Percentiles rank a stretch among this genome's conserved stretches.
Conservation (phyloP, 495 filamentous ascomycete species). For the Trichoderma gamsii region DNA sequence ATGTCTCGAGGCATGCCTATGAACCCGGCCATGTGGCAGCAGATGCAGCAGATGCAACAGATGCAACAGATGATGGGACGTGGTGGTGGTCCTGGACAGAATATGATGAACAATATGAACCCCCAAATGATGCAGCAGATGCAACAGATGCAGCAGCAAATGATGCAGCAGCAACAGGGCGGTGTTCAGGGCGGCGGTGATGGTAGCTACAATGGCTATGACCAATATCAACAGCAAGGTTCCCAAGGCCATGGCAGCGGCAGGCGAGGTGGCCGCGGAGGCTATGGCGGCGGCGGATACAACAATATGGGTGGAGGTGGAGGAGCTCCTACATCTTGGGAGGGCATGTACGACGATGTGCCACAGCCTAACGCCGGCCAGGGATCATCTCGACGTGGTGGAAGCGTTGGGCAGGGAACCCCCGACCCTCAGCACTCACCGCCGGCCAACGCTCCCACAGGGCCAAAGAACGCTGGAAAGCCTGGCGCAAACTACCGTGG, state of each 20-base stretch:
- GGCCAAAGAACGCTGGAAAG: slow-evolving; percentile 90
- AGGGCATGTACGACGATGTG: slow-evolving; percentile 99
- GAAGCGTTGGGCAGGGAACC: slow-evolving; percentile 46
- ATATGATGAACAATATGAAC: slow-evolving; percentile 59
- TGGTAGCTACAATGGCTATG: slow-evolving; percentile 13
- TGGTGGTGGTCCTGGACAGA: slow-evolving; percentile 35
- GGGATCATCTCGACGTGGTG: slow-evolving; percentile 43
- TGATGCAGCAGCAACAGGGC: slow-evolving; percentile 36
- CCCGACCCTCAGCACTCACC: slow-evolving; percentile 53
- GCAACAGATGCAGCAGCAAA: slow-evolving; percentile 63
- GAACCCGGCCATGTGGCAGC: slow-evolving; percentile 64
- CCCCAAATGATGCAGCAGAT: slow-evolving; percentile 80
- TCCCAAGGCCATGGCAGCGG: slow-evolving; percentile 39
- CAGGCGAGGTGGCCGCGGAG: slow-evolving; percentile 28
- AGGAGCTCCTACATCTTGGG: slow-evolving; percentile 69
- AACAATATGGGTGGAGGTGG: slow-evolving; percentile 35
- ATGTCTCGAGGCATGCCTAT: slow-evolving; percentile 54
- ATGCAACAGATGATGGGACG: slow-evolving; percentile 45
- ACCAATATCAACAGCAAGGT: slow-evolving; percentile 26
- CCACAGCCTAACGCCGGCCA: slow-evolving; percentile 73
- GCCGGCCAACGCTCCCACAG: slow-evolving; percentile 90
- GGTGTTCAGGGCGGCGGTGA: slow-evolving; percentile 27
- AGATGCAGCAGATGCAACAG: slow-evolving; percentile 81
- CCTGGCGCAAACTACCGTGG: slow-evolving; percentile 93
- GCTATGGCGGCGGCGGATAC: slow-evolving; percentile 20